Evolutionary conservation across 495 filamentous ascomycete genomes (phyloP).

Genomic region (Podospora conica): DNA sequence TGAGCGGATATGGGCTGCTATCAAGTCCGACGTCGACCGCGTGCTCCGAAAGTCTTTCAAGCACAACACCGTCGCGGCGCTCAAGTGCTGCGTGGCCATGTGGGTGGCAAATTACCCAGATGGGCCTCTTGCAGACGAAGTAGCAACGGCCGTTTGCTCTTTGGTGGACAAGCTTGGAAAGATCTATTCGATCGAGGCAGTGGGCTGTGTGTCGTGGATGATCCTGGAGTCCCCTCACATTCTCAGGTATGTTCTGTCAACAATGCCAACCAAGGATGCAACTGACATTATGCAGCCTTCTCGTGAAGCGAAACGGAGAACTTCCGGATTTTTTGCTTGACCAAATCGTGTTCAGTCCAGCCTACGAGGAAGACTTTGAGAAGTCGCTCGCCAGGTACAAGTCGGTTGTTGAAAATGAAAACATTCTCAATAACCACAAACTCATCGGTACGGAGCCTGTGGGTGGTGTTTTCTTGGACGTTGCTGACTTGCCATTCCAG

Average conservation of each 20-base stretch:
- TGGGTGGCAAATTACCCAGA: constrained; percentile 35
- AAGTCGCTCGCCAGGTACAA: background rate
- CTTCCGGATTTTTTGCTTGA: constrained; percentile 9
- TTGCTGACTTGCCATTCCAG: background rate
- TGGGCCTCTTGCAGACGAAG: constrained; percentile 29
- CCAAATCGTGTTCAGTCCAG: background rate
- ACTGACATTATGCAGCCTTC: constrained; percentile 13
- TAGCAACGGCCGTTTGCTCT: constrained; percentile 24
- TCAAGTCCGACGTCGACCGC: constrained; percentile 29
- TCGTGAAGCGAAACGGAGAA: constrained; percentile 10
- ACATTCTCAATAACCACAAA: constrained; percentile 14
- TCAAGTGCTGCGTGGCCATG: constrained; percentile 33
- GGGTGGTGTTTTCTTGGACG: background rate
- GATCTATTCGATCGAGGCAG: background rate
- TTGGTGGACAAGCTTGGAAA: constrained; percentile 31
- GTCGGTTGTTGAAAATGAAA: constrained; percentile 20
- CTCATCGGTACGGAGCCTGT: constrained; percentile 16
- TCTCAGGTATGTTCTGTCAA: constrained; percentile 11
- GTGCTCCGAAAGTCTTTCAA: constrained; percentile 28
- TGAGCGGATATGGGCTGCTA: constrained; percentile 29
- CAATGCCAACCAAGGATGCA: background rate
- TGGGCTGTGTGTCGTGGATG: constrained; percentile 26
- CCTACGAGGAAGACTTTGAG: background rate
- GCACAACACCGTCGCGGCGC: constrained; percentile 35
- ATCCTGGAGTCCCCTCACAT: constrained; percentile 15